phyloP scores from a whole-genome alignment of 2,329 filamentous ascomycete genomes.

The Harringtonia lauricola region DNA sequence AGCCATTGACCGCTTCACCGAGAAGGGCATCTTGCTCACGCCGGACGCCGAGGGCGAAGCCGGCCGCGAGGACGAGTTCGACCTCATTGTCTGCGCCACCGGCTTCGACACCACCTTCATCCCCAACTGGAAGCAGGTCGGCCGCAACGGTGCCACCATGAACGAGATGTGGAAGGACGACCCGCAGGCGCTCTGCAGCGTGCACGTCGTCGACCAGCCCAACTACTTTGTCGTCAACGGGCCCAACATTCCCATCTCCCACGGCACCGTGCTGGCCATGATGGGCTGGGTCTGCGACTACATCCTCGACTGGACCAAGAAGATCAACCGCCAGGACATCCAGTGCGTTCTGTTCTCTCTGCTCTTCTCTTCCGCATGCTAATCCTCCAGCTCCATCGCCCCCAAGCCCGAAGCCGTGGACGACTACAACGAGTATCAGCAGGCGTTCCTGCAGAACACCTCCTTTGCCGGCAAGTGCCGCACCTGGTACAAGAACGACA shows the following conservation, averaged over 20 bases:
- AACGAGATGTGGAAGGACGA: not conserved
- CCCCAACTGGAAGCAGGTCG: slow-evolving; percentile 11
- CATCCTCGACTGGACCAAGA: slow-evolving; percentile 23
- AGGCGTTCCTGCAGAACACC: slow-evolving; percentile 18
- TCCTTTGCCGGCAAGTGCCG: slow-evolving; percentile 18
- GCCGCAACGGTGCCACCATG: slow-evolving; percentile 1
- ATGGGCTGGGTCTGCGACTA: slow-evolving; percentile 18
- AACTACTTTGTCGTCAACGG: slow-evolving; percentile 3
- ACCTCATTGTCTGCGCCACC: slow-evolving; percentile 22
- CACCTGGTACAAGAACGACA: slow-evolving; percentile 23
- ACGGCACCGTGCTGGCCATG: not conserved
- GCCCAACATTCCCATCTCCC: slow-evolving; percentile 1
- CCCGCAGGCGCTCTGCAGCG: not conserved
- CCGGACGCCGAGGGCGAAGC: slow-evolving; percentile 16
- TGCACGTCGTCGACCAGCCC: not conserved
- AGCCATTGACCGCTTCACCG: slow-evolving; percentile 24
- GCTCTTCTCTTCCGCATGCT: slow-evolving; percentile 1
- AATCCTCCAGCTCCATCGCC: slow-evolving; percentile 5
- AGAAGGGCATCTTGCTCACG: slow-evolving; percentile 15
- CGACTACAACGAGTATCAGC: slow-evolving; percentile 15
- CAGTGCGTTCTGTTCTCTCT: not conserved
- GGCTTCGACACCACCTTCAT: slow-evolving; percentile 21
- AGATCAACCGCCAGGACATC: not conserved
- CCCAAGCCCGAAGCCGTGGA: slow-evolving; percentile 9
- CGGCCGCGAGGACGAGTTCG: slow-evolving; percentile 16